Evolutionary conservation across 176 grass and related monocot species (phyloP).

Genomic region (Echinochloa phyllopogon): DNA sequence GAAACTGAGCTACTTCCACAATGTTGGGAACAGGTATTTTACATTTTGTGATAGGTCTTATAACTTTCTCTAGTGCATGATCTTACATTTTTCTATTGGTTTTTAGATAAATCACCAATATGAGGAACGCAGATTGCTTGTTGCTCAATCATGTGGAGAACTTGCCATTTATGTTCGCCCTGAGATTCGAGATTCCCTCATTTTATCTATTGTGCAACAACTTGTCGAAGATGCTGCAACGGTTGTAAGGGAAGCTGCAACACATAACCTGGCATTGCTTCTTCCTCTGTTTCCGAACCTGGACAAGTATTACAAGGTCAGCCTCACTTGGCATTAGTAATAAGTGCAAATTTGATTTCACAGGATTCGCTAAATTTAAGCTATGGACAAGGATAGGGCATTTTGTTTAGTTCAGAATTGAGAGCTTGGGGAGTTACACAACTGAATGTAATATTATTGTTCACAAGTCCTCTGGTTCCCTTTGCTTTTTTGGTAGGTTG

Average conservation of each 20-base stretch:
- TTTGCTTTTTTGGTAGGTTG: slow-evolving; percentile 67
- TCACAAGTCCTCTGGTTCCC: slow-evolving; percentile 45
- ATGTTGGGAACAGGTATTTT: slow-evolving; percentile 94
- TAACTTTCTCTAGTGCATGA: slow-evolving; percentile 37
- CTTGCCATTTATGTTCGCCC: slow-evolving; percentile 85
- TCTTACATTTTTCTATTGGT: slow-evolving; percentile 41
- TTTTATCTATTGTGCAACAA: slow-evolving; percentile 98
- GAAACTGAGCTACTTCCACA: slow-evolving; percentile 98
- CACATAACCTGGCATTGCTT: slow-evolving; percentile 86
- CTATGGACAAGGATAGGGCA: slow-evolving; percentile 38
- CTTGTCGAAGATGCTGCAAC: slow-evolving; percentile 91
- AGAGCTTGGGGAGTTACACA: slow-evolving; percentile 34
- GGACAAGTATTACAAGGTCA: slow-evolving; percentile 98
- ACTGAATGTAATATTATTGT: slow-evolving; percentile 34
- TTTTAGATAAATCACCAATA: slow-evolving; percentile 98
- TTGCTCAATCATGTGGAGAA: slow-evolving; percentile 95
- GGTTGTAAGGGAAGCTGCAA: slow-evolving; percentile 91
- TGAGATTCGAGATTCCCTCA: slow-evolving; percentile 97
- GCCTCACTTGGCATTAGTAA: slow-evolving; percentile 52
- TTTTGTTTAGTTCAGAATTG: slow-evolving; percentile 15
- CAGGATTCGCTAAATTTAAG: slow-evolving; percentile 58
- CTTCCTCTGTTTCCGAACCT: slow-evolving; percentile 89
- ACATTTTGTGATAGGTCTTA: slow-evolving; percentile 22
- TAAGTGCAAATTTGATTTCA: slow-evolving; percentile 53
- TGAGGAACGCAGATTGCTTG: slow-evolving; percentile 87